Conservation (phyloP, 176 grass and related monocot species). For the Otatea glauca region DNA sequence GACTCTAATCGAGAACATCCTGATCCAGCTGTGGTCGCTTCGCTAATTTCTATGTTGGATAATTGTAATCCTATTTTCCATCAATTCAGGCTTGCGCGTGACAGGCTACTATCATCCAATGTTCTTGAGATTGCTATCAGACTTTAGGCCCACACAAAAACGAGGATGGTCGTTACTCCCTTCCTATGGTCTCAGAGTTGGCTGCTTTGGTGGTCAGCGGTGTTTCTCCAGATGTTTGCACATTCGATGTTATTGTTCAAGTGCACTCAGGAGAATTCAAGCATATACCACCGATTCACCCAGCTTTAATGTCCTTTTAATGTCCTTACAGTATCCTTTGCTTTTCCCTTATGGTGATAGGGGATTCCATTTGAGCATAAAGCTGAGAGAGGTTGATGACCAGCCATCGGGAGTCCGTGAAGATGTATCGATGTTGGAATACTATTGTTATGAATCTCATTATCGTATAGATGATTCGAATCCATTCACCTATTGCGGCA, state of each 20-base stretch:
- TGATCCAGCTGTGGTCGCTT: accelerated
- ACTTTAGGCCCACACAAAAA: background rate
- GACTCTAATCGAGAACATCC: no score
- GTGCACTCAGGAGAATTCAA: no score
- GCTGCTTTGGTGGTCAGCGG: background rate
- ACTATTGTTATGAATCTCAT: background rate
- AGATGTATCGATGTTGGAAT: no score
- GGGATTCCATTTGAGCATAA: background rate
- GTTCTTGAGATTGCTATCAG: background rate
- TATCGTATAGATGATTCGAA: background rate
- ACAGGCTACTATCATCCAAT: background rate
- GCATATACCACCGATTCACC: background rate
- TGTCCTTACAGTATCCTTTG: background rate
- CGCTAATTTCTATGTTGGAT: background rate
- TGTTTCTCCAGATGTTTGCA: background rate
- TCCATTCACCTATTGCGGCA: no score
- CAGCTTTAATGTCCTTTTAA: no score
- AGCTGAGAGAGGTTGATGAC: background rate
- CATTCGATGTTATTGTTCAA: background rate
- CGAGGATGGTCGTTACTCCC: accelerated
- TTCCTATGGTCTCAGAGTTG: accelerated
- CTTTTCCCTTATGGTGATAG: background rate
- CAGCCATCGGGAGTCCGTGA: no score
- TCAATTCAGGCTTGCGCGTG: background rate
- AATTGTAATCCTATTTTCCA: background rate